Evolutionary conservation across 1,284 basidiomycete species (phyloP).

Genomic region (Porodaedalea pini): DNA sequence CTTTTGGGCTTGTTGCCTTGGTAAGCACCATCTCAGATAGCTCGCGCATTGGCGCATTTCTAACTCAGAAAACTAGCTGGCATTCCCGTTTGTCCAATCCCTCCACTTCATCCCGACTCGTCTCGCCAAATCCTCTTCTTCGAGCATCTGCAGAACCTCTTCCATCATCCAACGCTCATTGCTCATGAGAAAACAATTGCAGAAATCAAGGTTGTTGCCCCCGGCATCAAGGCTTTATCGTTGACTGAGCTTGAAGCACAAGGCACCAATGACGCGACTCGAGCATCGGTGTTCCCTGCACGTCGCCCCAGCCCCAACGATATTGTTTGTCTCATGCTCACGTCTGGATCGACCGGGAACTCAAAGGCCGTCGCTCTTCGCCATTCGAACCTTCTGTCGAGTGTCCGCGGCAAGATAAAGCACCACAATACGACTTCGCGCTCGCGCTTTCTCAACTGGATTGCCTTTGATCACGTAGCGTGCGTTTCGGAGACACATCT

Average conservation of each 20-base stretch:
- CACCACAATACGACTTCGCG: slow-evolving; percentile 22
- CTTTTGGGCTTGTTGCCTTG: slow-evolving; percentile 26
- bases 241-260: slow-evolving; percentile 12
- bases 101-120: slow-evolving; percentile 24
- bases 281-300: not conserved
- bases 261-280: not conserved
- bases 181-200: slow-evolving; percentile 16
- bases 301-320: slow-evolving; percentile 25
- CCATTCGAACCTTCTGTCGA: slow-evolving; percentile 25
- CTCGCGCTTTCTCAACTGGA: slow-evolving; percentile 32
- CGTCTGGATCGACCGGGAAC: slow-evolving; percentile 35
- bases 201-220: slow-evolving; percentile 11
- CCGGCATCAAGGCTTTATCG: slow-evolving; percentile 11
- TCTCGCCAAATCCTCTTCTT: slow-evolving; percentile 21
- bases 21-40: slow-evolving; percentile 15
- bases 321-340: slow-evolving; percentile 29
- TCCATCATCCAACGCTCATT: slow-evolving; percentile 20
- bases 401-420: slow-evolving; percentile 24
- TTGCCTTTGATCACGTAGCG: slow-evolving; percentile 38
- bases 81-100: slow-evolving; percentile 24
- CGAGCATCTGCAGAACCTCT: slow-evolving; percentile 18
- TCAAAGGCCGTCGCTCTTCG: slow-evolving; percentile 32
- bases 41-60: too few species aligned
- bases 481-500: slow-evolving; percentile 27
- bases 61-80: slow-evolving; percentile 19